Base-by-base conservation (phyloP, 2,329 filamentous ascomycete species). In the Bipolaris sorokiniana region DNA sequence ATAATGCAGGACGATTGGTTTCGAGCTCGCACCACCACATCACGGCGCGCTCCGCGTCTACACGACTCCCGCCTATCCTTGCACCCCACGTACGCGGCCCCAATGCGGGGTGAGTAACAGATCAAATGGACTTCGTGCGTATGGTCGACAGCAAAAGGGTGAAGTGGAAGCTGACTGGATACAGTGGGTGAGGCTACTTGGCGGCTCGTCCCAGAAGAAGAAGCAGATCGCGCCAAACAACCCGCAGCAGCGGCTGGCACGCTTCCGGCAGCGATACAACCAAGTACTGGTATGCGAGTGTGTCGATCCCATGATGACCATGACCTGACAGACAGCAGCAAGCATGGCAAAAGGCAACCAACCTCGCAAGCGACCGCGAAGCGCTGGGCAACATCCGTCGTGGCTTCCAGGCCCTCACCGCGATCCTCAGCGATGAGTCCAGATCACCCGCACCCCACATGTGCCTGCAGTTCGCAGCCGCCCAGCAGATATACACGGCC, bases 371-470 rank as follows among this genome's bases (percentile, higher is more conserved):
- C 62, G 84, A 87, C 63, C 78, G 80, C 45, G 78, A 81, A 42
- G 80, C 83, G 22, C 73, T 83, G 44, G 77, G 76, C 15, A 76
- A 73, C 72, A 83, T 86, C 55, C 80, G 82, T 54, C 77, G 76
- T 57, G 82, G 79, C 60, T 80, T 88, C 60, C 81, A 85, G 59
- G 81, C 83, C 47, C 76, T 89, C 23, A 84, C 83, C 57, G 79
- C 81, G 65, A 88, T 96, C 68, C 88, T 98, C 63, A 89, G 87
- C 78, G 92, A 97, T 79, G 94, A 98, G 79, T 91, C 90, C 58
- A 90, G 92, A 64, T 88, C 92, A 41, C 92, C 93, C 5, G 85
- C 92, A 23, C 94, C 94, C 6, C 94, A 98, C 76, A 90, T 93
- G 3, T 99, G 95, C 79, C 90, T 98, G 36, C 84, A 89, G 68